Conservation (phyloP, 2,329 filamentous ascomycete species). For the Fusarium avenaceum region DNA sequence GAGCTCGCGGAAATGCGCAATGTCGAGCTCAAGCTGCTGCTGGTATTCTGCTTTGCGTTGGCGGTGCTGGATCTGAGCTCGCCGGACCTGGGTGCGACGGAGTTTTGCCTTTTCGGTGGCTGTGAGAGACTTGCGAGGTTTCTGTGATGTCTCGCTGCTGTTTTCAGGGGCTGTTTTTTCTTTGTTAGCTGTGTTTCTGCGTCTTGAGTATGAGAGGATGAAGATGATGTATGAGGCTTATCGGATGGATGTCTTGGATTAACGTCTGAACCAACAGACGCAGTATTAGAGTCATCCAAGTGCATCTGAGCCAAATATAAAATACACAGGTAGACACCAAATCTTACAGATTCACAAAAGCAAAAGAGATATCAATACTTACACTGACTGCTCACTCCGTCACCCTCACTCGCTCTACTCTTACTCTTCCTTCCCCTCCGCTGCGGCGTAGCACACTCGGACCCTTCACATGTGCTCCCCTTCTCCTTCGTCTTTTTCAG, state of each 20-base stretch:
- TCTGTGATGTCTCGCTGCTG: constrained; percentile 33
- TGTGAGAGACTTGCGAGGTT: constrained; percentile 36
- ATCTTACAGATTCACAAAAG: neutral
- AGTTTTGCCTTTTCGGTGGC: constrained; percentile 59
- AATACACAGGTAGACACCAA: neutral
- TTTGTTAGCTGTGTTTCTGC: neutral
- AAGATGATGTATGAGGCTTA: neutral
- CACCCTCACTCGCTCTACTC: constrained; percentile 3
- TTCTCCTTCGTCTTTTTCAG: constrained; percentile 61
- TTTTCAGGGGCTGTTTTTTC: constrained; percentile 32
- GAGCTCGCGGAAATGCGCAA: constrained; percentile 61
- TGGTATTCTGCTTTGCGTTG: constrained; percentile 69
- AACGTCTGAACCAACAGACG: neutral
- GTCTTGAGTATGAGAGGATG: neutral
- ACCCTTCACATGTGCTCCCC: constrained; percentile 25
- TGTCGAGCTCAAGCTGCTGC: constrained; percentile 66
- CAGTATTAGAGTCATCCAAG: neutral
- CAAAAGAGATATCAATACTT: constrained; percentile 28
- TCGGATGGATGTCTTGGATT: constrained; percentile 18
- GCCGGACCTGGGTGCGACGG: constrained; percentile 66
- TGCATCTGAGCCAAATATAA: neutral
- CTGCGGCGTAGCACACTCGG: constrained; percentile 20
- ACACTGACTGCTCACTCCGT: constrained; percentile 45
- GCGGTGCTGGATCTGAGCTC: constrained; percentile 68
- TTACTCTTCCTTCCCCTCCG: constrained; percentile 19